Evolutionary conservation across 2,329 filamentous ascomycete species (phyloP), one percentile per base, ranked within the genome.

Genomic region (Colletotrichum agaves): DNA sequence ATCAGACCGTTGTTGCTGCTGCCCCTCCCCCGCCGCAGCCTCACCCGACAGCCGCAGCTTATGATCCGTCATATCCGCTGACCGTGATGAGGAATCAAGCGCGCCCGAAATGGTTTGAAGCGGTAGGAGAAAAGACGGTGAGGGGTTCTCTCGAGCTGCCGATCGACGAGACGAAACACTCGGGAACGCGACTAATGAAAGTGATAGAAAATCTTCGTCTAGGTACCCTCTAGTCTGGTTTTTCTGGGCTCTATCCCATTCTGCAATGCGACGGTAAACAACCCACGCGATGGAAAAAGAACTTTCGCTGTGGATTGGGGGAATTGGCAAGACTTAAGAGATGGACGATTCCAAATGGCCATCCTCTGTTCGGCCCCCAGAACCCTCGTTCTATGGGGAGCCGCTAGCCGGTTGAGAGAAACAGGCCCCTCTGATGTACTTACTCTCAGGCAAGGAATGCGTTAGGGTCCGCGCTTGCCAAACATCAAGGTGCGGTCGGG

Each of bases 301-400:
- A 31, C 17, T 12, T 21, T 15, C 27, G 5, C 13, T 17, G 55
- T n/a, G 39, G 19, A 37, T 57, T 39, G 50, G 49, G 57, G 47
- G 31, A 19, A 17, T 50, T 23, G 35, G 17, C 27, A 43, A 17
- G 31, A 47, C 44, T 56, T 67, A 46, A 55, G 49, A 58, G 21
- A 64, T 21, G 37, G 53, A 44, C 60, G 53, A 67, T 67, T 59
- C 60, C 60, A 63, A 63, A 63, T 59, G 53, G 44, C 63, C 60
- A 59, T 63, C 37, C 21, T 41, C 35, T 43, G 6, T 17, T 11
- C 12, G 21, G 31, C 35, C 53, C 12, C 27, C 53, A 56, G 41
- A 13, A 50, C n/a, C 46, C 46, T 50, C 19, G 11, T 12, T 31
- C 19, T 44, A n/a, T 4, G 23, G 47, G 44, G 13, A 23, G 44